phyloP scores from a whole-genome alignment of 1,139 yeast species.

The Cylindricascospora bacillispora region DNA sequence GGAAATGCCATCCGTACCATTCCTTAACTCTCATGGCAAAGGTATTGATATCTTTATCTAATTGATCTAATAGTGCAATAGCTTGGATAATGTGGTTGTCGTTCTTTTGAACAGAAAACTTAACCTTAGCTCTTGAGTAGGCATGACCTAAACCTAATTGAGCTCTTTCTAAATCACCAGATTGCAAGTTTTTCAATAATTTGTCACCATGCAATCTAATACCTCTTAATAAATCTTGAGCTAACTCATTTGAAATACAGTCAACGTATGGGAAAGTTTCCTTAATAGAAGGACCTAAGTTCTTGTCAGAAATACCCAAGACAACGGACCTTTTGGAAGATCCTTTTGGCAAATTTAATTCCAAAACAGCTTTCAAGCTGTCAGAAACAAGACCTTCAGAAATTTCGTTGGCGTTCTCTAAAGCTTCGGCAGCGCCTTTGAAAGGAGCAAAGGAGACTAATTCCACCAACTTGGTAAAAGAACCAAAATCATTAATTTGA shows the following conservation, averaged over 20 bases:
- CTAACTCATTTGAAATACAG: constrained; percentile 81
- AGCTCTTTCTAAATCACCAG: constrained; percentile 94
- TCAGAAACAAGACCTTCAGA: constrained; percentile 95
- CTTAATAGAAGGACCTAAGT: constrained; percentile 93
- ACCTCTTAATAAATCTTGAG: constrained; percentile 91
- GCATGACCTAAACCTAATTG: constrained; percentile 99
- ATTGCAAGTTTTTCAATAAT: constrained; percentile 80
- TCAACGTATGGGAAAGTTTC: constrained; percentile 81
- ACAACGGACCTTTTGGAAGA: constrained; percentile 50
- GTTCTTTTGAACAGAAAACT: constrained; percentile 96
- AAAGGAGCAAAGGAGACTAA: constrained; percentile 94
- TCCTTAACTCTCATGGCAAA: constrained; percentile 98
- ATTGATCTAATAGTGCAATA: constrained; percentile 89
- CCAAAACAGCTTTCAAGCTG: constrained; percentile 77
- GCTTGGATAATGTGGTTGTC: constrained; percentile 99
- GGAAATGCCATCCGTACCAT: constrained; percentile 99
- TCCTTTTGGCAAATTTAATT: constrained; percentile 82
- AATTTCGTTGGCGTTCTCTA: constrained; percentile 94
- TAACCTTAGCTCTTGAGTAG: constrained; percentile 95
- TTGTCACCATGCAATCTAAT: constrained; percentile 84
- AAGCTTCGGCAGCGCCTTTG: constrained; percentile 98
- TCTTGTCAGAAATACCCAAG: constrained; percentile 88
- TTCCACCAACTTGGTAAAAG: constrained; percentile 86
- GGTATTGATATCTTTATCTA: constrained; percentile 94
- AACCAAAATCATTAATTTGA: constrained; percentile 74